These are phyloP conservation scores for Collybia mongolica DNA, from an alignment of 768 basidiomycete genomes.

Conservation along the genomic window DNA sequence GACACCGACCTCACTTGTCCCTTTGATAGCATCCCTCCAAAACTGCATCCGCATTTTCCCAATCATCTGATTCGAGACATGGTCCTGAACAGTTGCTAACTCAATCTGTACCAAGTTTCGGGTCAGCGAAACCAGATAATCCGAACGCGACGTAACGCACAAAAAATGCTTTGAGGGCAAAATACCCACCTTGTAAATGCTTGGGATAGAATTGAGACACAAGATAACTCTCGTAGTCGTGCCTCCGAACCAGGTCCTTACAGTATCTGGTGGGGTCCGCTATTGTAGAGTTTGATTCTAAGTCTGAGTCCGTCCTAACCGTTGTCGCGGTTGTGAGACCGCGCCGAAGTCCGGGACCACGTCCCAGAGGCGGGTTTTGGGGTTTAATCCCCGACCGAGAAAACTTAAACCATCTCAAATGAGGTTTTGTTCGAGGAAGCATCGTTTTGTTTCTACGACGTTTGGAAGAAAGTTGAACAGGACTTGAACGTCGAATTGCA, in stretches of 20 bases:
- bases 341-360: neutral
- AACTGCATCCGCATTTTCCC: conserved; percentile 88
- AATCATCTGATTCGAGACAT: conserved; percentile 68
- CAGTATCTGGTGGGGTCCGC: conserved; percentile 62
- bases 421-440: too few relatives aligned
- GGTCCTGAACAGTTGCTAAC: conserved; percentile 73
- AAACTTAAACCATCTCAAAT: neutral
- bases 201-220: conserved; percentile 70
- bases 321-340: conserved; percentile 10
- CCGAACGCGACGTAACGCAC: conserved; percentile 44
- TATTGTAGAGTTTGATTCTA: neutral
- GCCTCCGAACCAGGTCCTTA: conserved; percentile 65
- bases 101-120: conserved; percentile 53
- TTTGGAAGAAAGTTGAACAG: neutral
- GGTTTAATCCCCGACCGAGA: neutral
- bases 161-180: conserved; percentile 80
- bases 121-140: conserved; percentile 3
- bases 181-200: conserved; percentile 63
- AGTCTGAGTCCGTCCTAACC: conserved; percentile 1
- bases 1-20: conserved; percentile 56
- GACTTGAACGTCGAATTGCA: too few relatives aligned
- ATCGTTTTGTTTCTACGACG: too few relatives aligned
- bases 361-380: neutral
- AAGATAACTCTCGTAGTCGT: conserved; percentile 82
- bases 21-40: conserved; percentile 80